Conservation (phyloP, 176 grass and related monocot species). For the Ensete glaucum region DNA sequence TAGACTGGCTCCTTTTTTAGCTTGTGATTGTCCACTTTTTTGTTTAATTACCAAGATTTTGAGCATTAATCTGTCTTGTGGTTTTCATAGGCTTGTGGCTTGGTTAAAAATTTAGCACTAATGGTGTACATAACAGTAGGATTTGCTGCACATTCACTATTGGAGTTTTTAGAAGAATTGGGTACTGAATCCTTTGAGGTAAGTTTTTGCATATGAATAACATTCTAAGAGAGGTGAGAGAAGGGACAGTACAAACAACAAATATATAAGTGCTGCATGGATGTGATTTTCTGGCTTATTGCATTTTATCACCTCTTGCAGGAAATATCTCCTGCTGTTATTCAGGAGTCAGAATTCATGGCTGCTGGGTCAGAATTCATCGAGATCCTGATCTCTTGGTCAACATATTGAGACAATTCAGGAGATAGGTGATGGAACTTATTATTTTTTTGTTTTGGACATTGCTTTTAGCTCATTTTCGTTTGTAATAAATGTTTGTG, state of each 20-base stretch:
- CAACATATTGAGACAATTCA: conserved; percentile 4
- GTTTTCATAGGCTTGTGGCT: conserved; percentile 69
- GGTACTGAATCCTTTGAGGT: conserved; percentile 99
- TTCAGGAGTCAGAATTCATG: conserved; percentile 5
- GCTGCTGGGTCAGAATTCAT: conserved; percentile 1
- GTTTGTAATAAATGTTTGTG: no score
- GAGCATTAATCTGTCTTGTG: background rate
- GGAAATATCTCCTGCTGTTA: conserved; percentile 10
- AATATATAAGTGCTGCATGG: no score
- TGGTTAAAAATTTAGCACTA: conserved; percentile 97
- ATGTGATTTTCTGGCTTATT: background rate
- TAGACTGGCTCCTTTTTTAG: background rate
- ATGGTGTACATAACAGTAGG: conserved; percentile 98
- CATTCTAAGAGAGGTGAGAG: no score
- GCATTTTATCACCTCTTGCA: background rate
- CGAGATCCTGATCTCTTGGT: conserved; percentile 1
- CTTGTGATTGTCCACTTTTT: background rate
- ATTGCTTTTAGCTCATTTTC: no score
- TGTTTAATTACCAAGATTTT: background rate
- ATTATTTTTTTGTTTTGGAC: background rate
- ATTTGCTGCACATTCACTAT: conserved; percentile 95
- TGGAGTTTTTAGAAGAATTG: conserved; percentile 99
- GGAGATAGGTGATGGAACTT: background rate
- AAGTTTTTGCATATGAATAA: background rate
- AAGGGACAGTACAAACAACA: no score